Evolutionary conservation across 2,329 filamentous ascomycete species (phyloP), one percentile per base, ranked within the genome.

Genomic region (Lecanoromycetidae sp.): DNA sequence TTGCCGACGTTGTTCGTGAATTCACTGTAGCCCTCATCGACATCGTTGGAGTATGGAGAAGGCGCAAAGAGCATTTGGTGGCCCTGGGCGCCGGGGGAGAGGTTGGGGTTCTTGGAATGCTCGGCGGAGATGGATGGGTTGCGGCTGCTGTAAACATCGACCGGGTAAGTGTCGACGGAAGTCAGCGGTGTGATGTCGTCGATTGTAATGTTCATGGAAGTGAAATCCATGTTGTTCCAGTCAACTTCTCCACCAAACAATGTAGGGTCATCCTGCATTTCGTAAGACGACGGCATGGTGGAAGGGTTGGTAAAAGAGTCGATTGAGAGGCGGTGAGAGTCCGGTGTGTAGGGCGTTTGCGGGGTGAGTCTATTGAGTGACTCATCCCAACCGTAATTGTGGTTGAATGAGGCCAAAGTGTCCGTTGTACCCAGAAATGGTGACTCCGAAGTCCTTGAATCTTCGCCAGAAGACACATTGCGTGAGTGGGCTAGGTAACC

Each of bases 1-100:
- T 55, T 66, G n/a, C 60, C 65, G 39, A 63, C 65, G 26, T 66
- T 64, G 23, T 59, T 57, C 3, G 65, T 58, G 29, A 66, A 67
- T 25, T 80, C 79, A 33, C 76, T 74, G 55, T 79, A 83, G 32
- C 72, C 74, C 57, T 86, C 81, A 51, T 87, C 82, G 22, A 78
- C 70, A 20, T 34, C 10, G 22, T 38, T 41, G 4, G 74, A 15
- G 68, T 67, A 34, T 72, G 71, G n/a, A n/a, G n/a, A n/a, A 39
- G 82, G 79, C 8, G 82, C 82, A 63, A 73, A 82, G 26, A 86
- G 71, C 66, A 84, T 83, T 1, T 78, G 67, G 50, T 82, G 79
- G 29, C 75, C 72, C 56, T 85, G 81, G 4, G 79, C 82, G 45
- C 72, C 71, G 7, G 82, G 81, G 3, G 82, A 87, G 52, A 86